Evolutionary conservation across 306 rosid genomes (phyloP), one percentile per base, ranked within the genome.

Genomic region (Cicer cuneatum): DNA sequence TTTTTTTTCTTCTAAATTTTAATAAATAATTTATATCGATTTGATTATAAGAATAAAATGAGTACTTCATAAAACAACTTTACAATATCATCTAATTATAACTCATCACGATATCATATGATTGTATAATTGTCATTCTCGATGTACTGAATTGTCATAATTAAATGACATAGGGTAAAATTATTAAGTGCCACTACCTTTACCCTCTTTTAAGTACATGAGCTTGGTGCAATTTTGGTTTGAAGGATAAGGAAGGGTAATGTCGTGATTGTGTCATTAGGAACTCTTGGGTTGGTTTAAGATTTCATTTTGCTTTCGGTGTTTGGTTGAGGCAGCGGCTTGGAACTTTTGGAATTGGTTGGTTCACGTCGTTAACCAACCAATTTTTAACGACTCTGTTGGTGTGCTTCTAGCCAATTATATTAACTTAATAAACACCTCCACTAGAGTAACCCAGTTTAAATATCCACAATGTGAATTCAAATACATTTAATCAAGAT

Each of bases 301-400:
- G 48, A 62, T 62, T 38, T 14, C 47, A 62, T 37, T 61, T 38
- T 14, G 46, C 47, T 39, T 62, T 62, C 39, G 68, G 13, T 14
- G 29, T 62, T 39, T 38, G 47, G 29, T 62, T n/a, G 48, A 62
- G 29, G 29, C 68, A 39, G 47, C 47, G 47, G 63, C 63, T 62
- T 62, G 0, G 48, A 62, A 14, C 2, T 63, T n/a, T 37, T 14
- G 12, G 24, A 5, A 61, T 33, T 61, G 19, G 46, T n/a, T 35
- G 18, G 37, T 11, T 61, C 46, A 61, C 4, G 19, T 37, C 21
- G 2, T 61, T 60, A 60, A 60, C 58, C 33, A 29, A 29, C 33
- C 33, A 29, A 29, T 29, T 29, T 29, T 14, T 16, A 15, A 7
- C 9, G 40, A 2, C 16, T 57, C 61, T 11, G 1, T 57, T 57